These are phyloP conservation scores for Termitomyces sp. DNA, from an alignment of 768 basidiomycete genomes.

Conservation along the genomic window DNA sequence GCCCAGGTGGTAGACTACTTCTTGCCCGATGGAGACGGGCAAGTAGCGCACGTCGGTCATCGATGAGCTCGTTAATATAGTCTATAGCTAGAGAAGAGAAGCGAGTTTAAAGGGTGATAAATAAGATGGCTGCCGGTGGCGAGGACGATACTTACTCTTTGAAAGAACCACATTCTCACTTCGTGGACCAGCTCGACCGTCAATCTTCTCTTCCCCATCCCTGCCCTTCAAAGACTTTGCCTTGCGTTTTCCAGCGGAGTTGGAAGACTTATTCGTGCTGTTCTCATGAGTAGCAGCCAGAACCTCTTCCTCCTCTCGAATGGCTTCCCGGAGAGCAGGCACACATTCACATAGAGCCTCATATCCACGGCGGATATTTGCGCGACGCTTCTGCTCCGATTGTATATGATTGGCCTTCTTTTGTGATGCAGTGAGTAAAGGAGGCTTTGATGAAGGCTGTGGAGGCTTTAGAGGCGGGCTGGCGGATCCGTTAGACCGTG, in stretches of 20 bases:
- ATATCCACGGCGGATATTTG: constrained; percentile 86
- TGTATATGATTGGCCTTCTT: constrained; percentile 94
- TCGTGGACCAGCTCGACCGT: constrained; percentile 83
- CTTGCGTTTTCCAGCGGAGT: constrained; percentile 26
- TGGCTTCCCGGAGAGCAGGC: constrained; percentile 77
- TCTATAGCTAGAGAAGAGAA: constrained; percentile 64
- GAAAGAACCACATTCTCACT: constrained; percentile 87
- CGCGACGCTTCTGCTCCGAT: constrained; percentile 89
- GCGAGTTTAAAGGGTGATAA: neutral
- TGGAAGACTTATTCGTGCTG: constrained; percentile 16
- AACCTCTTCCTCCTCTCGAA: constrained; percentile 66
- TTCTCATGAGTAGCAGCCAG: constrained; percentile 18
- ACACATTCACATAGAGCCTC: constrained; percentile 83
- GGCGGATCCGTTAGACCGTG: constrained; percentile 4
- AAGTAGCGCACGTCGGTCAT: constrained; percentile 50
- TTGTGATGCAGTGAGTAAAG: constrained; percentile 73
- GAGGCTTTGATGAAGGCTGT: constrained; percentile 25
- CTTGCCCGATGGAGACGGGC: constrained; percentile 58
- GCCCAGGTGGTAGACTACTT: constrained; percentile 47
- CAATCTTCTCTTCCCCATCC: constrained; percentile 51
- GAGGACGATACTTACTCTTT: constrained; percentile 58
- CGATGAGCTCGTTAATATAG: constrained; percentile 63
- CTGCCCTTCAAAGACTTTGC: constrained; percentile 42
- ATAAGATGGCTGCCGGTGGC: neutral
- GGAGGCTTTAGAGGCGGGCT: constrained; percentile 4